Evolutionary conservation across 108 stramenopile genomes (phyloP).

Genomic region (Nitzschia putrida): DNA sequence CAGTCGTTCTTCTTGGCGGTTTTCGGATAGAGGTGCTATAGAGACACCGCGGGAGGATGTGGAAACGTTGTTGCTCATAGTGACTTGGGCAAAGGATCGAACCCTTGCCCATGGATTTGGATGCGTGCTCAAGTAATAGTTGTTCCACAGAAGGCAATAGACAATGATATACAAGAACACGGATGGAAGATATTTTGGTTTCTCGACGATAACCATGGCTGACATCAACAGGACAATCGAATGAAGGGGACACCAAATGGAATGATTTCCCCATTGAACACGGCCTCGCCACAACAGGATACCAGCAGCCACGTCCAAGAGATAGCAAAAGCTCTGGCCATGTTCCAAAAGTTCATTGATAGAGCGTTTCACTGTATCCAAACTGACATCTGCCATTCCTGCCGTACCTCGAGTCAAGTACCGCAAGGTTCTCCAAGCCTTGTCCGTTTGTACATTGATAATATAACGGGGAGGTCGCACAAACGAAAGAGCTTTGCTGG

Average conservation of each 20-base stretch:
- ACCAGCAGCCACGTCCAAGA: conserved; percentile 40
- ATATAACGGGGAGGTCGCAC: conserved; percentile 25
- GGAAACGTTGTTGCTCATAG: conserved; percentile 36
- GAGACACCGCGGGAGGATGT: conserved; percentile 3
- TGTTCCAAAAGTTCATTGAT: conserved; percentile 35
- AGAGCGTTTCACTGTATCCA: conserved; percentile 41
- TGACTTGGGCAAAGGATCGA: conserved; percentile 40
- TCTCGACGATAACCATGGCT: conserved; percentile 25
- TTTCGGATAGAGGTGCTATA: conserved; percentile 32
- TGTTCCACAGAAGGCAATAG: conserved; percentile 36
- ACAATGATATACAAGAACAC: conserved; percentile 35
- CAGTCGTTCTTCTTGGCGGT: conserved; percentile 32
- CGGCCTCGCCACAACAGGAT: conserved; percentile 54
- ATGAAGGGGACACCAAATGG: conserved; percentile 51
- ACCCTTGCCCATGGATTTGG: conserved; percentile 53
- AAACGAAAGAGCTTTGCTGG: conserved; percentile 19
- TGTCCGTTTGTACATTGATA: conserved; percentile 27
- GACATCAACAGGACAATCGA: conserved; percentile 38
- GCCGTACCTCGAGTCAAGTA: conserved; percentile 53
- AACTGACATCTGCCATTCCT: conserved; percentile 40
- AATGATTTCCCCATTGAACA: neutral
- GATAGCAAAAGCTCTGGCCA: conserved; percentile 31
- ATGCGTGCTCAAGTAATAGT: conserved; percentile 32
- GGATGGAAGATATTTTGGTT: conserved; percentile 30
- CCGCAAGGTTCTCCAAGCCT: conserved; percentile 36